Base-by-base conservation (phyloP, 106 monocot species). In the Gastrodia elata region DNA sequence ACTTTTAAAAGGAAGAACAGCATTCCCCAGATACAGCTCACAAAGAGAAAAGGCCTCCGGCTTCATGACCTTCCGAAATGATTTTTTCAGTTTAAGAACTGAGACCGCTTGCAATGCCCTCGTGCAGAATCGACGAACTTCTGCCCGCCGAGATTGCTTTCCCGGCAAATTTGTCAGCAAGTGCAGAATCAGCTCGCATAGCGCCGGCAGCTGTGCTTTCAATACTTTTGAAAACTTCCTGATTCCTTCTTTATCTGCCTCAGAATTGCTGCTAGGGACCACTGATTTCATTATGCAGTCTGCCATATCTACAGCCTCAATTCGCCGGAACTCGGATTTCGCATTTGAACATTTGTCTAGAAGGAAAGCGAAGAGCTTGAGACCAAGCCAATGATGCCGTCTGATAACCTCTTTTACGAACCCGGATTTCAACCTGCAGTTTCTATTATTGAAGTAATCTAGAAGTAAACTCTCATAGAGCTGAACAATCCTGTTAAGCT, bases 351-450 rank as follows among this genome's bases (percentile, higher is more conserved):
- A 83, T 40, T 89, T 91, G 52, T 93, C 88, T 71, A 98, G 39
- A 71, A 98, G 82, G 68, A 91, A 83, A 2, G 78, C 85, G 68
- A 93, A 85, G 30, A 93, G 79, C 25, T 83, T 80, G 0, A 38
- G 68, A 55, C 83, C 83, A 44, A 93, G 34, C 91, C 93, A 91
- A 2, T 84, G 81, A 74, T 98, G 81, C 39, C 93, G 76, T 33
- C 77, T 72, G 46, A 93, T 73, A 40, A 83, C 73, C 78, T 98
- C 98, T 76, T 91, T 93, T 18, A 98, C 32, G 71, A 98, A 93
- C 20, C 81, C 86, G 15, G 88, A 72, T 65, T 87, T 98, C 30
- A 93, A 67, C 28, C 93, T 68, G 34, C 84, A 91, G 38, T 91
- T 93, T 71, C 88, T 93, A 64, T 76, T 85, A 68, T 81, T 75